Conservation (phyloP, 106 monocot genomes). For the Acorus gramineus region DNA sequence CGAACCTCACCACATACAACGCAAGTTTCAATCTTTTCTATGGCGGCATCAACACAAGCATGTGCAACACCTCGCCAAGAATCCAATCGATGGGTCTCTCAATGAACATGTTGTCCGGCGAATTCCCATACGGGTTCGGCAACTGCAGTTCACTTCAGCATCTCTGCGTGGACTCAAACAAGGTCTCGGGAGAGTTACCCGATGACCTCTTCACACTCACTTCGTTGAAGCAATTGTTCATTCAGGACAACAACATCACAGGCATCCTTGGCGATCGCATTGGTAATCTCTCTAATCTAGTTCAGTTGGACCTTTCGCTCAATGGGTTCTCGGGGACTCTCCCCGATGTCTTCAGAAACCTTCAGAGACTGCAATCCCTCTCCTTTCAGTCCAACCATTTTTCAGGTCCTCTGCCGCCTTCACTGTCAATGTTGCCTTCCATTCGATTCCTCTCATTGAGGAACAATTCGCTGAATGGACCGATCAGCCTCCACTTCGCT, state of each 20-base stretch:
- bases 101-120: slow-evolving; percentile 29
- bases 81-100: slow-evolving; percentile 34
- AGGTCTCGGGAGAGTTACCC: slow-evolving; percentile 34
- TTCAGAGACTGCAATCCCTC: slow-evolving; percentile 29
- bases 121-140: slow-evolving; percentile 31
- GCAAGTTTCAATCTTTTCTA: slow-evolving; percentile 12
- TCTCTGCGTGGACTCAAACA: slow-evolving; percentile 31
- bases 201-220: slow-evolving; percentile 38
- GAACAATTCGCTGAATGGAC: slow-evolving; percentile 50
- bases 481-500: slow-evolving; percentile 26
- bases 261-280: slow-evolving; percentile 24
- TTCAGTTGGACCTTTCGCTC: slow-evolving; percentile 37
- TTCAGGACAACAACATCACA: slow-evolving; percentile 35
- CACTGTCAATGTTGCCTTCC: slow-evolving; percentile 27
- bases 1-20: slow-evolving; percentile 11
- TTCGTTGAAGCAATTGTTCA: slow-evolving; percentile 17
- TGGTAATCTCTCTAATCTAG: slow-evolving; percentile 41
- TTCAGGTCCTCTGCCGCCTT: slow-evolving; percentile 28
- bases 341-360: slow-evolving; percentile 29
- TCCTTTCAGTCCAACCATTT: slow-evolving; percentile 21
- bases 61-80: slow-evolving; percentile 24
- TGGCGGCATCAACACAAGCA: slow-evolving; percentile 9
- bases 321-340: slow-evolving; percentile 37
- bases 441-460: slow-evolving; percentile 29
- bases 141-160: slow-evolving; percentile 32